Percentiles rank a stretch among this genome's conserved stretches.
Conservation (phyloP, 192 early-diverging fungal genomes). For the Coemansia sp. region DNA sequence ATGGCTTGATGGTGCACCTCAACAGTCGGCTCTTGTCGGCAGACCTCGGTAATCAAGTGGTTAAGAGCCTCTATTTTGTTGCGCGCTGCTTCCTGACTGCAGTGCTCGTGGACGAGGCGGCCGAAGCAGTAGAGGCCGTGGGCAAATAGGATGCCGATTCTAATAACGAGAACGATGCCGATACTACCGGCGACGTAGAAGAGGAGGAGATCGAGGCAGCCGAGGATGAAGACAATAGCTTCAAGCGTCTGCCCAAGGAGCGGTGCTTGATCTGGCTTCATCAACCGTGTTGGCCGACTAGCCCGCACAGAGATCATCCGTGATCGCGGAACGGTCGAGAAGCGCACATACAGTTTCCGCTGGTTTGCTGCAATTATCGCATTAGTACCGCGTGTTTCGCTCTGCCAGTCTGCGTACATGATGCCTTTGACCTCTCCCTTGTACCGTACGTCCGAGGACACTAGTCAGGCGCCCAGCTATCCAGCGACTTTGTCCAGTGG, state of each 20-base stretch:
- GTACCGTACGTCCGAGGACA: constrained; percentile 78
- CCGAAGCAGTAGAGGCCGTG: not conserved
- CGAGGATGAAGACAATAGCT: constrained; percentile 37
- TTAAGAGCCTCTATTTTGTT: constrained; percentile 94
- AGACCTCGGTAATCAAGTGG: constrained; percentile 84
- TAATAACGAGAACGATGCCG: constrained; percentile 38
- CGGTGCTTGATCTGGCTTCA: constrained; percentile 57
- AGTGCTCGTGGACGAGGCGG: constrained; percentile 16
- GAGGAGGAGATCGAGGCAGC: constrained; percentile 32
- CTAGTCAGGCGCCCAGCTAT: constrained; percentile 11
- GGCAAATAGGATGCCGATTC: constrained; percentile 20
- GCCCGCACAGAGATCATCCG: constrained; percentile 51
- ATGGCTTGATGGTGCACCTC: constrained; percentile 64
- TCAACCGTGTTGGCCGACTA: constrained; percentile 33
- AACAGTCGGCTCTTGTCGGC: constrained; percentile 65
- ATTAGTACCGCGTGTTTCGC: constrained; percentile 60
- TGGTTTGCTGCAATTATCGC: constrained; percentile 87
- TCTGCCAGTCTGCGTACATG: constrained; percentile 64
- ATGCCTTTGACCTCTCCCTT: constrained; percentile 73
- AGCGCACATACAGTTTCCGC: constrained; percentile 84
- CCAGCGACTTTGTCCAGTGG: constrained; percentile 3
- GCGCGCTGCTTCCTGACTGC: constrained; percentile 68
- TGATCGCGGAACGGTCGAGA: constrained; percentile 22
- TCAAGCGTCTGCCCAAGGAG: too few relatives aligned
- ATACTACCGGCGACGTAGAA: constrained; percentile 10